A percentile compares a stretch with the other conserved stretches of the same genome.
Evolutionary conservation across 371 early-diverging fungal genomes (phyloP).

Genomic region (Conidiobolus incongruus): DNA sequence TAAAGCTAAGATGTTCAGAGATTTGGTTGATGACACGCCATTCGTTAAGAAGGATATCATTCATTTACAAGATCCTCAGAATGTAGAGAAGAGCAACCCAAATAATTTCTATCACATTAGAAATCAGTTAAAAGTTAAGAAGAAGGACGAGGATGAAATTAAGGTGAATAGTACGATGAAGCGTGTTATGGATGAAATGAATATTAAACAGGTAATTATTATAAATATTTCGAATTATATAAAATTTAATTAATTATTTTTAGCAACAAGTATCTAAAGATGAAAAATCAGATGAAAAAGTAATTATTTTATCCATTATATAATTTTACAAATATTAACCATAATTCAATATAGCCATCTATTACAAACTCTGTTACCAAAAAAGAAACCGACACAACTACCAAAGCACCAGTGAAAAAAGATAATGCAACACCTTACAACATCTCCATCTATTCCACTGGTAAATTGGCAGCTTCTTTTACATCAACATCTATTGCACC

Average conservation of each 20-base stretch:
- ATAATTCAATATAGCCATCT: too few relatives aligned
- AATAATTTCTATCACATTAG: slow-evolving; percentile 46
- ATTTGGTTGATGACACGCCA: slow-evolving; percentile 67
- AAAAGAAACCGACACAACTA: too few relatives aligned
- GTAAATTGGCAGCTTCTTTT: slow-evolving; percentile 55
- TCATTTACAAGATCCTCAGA: slow-evolving; percentile 68
- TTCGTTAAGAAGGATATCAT: slow-evolving; percentile 77
- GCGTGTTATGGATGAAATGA: too few relatives aligned
- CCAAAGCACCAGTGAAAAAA: slow-evolving; percentile 7
- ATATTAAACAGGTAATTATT: too few relatives aligned
- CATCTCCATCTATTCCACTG: slow-evolving; percentile 63
- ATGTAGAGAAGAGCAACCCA: slow-evolving; percentile 41
- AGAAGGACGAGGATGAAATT: slow-evolving; percentile 14
- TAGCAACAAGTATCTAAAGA: too few relatives aligned
- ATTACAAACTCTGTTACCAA: too few relatives aligned
- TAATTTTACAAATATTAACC: too few relatives aligned
- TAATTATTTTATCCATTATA: too few relatives aligned
- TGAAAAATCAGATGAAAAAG: too few relatives aligned
- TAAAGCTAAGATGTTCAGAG: slow-evolving; percentile 60
- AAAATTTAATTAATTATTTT: too few relatives aligned
- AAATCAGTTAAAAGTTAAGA: slow-evolving; percentile 28
- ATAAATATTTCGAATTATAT: too few relatives aligned
- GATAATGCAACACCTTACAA: slow-evolving; percentile 28
- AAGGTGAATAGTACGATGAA: not conserved
- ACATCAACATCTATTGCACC: slow-evolving; percentile 68